These are phyloP conservation scores for Backusella circina DNA, from an alignment of 192 early-diverging fungal genomes.

Conservation along the genomic window DNA sequence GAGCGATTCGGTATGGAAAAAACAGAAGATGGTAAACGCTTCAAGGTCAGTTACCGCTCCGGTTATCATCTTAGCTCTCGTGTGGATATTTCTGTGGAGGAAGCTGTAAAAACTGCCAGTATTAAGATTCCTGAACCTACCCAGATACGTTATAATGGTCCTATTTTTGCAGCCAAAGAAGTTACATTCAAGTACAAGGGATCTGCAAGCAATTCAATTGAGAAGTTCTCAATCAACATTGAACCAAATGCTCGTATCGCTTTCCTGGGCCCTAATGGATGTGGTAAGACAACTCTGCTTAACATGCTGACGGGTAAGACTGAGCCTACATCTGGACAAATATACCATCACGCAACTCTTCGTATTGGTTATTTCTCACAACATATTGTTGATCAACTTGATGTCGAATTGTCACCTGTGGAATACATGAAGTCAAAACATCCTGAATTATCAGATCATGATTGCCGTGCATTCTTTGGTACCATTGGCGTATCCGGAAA, in stretches of 20 bases:
- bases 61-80: constrained; percentile 50
- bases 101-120: constrained; percentile 51
- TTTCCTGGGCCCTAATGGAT: constrained; percentile 82
- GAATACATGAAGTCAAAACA: constrained; percentile 41
- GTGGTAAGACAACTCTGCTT: constrained; percentile 79
- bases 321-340: constrained; percentile 56
- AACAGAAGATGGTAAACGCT: constrained; percentile 63
- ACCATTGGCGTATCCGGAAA: constrained; percentile 72
- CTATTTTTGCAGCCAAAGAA: constrained; percentile 63
- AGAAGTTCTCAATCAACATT: constrained; percentile 68
- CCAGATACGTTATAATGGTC: constrained; percentile 58
- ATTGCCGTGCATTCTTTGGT: constrained; percentile 69
- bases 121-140: constrained; percentile 70
- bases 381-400: constrained; percentile 71
- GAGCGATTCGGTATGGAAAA: constrained; percentile 65
- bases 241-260: constrained; percentile 66
- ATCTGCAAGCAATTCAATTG: constrained; percentile 39
- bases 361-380: constrained; percentile 86
- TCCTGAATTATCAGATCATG: constrained; percentile 51
- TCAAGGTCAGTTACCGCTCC: constrained; percentile 58
- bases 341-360: constrained; percentile 59
- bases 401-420: constrained; percentile 48
- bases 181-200: constrained; percentile 44
- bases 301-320: constrained; percentile 66
- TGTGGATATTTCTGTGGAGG: constrained; percentile 54